Evolutionary conservation across 2,329 filamentous ascomycete genomes (phyloP), one percentile per base, ranked within the genome.

Genomic region (Ophiobolus disseminans): DNA sequence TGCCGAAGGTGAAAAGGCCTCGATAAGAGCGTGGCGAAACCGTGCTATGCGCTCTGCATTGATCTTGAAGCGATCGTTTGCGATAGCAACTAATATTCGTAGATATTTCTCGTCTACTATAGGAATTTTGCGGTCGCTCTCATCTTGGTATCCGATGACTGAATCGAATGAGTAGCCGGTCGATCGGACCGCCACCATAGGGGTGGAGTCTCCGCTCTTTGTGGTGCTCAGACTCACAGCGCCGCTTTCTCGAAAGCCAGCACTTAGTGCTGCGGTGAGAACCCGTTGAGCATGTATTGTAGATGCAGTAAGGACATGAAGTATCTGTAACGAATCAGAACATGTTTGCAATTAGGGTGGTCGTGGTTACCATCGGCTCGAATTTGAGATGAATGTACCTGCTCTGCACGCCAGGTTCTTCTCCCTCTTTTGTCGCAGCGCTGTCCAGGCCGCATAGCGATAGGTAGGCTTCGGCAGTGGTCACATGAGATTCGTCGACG

Each of bases 201-300:
- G 91, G 36, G 79, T 85, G 16, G 76, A 68, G 10, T 74, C 73
- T 32, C 74, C 71, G 17, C 72, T 58, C 20, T 69, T 64, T 5
- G 60, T 55, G 9, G 68, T 47, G 4, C 73, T 72, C 37, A 90
- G 69, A 63, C 87, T 90, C 48, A 95, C 81, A 40, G 93, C 87
- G 14, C 93, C 93, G 50, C 89, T 94, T 75, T 97, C 93, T 11
- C 93, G 86, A 69, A 97, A 97, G 0, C 93, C 93, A 3, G 91
- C 88, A 60, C 86, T 83, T 8, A 93, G 79, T 1, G 89, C 92
- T 35, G 89, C 89, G 9, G 86, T 81, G 11, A 96, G 81, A 14
- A 95, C 79, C 7, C 82, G 78, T 58, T 96, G 88, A 3, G 93
- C 91, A 62, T 93, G 84, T 10, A 82, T 74, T 0, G 86, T 78